Conservation (phyloP, 78 protist genomes). For the Cavenderia fasciculata region DNA sequence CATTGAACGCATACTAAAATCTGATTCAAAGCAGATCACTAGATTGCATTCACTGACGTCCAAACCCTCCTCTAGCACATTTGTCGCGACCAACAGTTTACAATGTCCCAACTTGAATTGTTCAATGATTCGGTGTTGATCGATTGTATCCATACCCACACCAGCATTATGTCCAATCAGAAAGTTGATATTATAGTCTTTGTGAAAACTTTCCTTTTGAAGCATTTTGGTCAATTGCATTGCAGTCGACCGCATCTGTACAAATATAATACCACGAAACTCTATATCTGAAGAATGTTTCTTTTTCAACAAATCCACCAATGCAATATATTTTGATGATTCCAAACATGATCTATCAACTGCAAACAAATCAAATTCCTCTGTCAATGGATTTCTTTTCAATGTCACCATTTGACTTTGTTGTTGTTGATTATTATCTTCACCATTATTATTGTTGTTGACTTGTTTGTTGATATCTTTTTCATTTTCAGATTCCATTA, state of each 20-base stretch:
- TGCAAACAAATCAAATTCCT: too few relatives aligned
- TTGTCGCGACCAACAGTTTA: constrained; percentile 10
- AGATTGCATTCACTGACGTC: neutral
- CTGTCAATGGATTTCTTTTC: too few relatives aligned
- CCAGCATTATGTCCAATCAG: constrained; percentile 6
- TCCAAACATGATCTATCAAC: too few relatives aligned
- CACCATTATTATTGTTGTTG: too few relatives aligned
- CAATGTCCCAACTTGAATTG: neutral
- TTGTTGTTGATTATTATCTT: too few relatives aligned
- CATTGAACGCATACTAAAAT: neutral
- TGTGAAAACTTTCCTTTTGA: neutral
- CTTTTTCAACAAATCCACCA: too few relatives aligned
- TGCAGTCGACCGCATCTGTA: neutral
- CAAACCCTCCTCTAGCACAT: constrained; percentile 38
- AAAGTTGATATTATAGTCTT: neutral
- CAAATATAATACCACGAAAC: neutral
- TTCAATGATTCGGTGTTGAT: constrained; percentile 4
- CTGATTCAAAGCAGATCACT: constrained; percentile 21
- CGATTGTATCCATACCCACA: constrained; percentile 13
- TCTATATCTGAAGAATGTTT: too few relatives aligned
- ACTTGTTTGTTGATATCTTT: too few relatives aligned
- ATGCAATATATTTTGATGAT: too few relatives aligned
- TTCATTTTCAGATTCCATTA: too few relatives aligned
- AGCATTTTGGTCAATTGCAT: neutral
- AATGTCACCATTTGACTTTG: too few relatives aligned